phyloP scores from a whole-genome alignment of 352 stramenopile genomes.

The Aphanomyces euteiches region DNA sequence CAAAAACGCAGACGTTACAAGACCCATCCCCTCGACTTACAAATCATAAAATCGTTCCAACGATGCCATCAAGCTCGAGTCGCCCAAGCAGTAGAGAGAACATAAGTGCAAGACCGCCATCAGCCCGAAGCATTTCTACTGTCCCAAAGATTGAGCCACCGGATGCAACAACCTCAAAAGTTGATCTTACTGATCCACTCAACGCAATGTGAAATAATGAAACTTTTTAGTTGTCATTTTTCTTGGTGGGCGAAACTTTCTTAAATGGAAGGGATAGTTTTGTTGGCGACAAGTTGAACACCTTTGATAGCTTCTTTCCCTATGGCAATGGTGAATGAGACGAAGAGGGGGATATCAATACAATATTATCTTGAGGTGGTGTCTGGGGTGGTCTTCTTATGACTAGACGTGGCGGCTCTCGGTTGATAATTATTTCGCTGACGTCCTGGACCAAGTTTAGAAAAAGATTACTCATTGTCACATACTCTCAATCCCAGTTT shows the following conservation, averaged over 20 bases:
- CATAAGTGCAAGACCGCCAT: too few species aligned
- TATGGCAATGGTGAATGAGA: not conserved
- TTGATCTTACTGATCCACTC: too few species aligned
- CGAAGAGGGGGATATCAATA: not conserved
- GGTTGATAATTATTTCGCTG: constrained; percentile 4
- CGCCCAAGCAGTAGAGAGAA: too few species aligned
- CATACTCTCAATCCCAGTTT: constrained; percentile 14
- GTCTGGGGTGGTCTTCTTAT: not conserved
- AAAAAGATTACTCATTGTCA: not conserved
- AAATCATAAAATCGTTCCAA: too few species aligned
- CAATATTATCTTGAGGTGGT: constrained; percentile 2
- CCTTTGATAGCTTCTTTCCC: constrained; percentile 24
- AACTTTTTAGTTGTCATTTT: not conserved
- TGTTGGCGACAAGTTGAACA: constrained; percentile 3
- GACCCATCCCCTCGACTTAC: too few species aligned
- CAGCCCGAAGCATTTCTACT: too few species aligned
- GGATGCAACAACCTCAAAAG: too few species aligned
- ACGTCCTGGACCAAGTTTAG: not conserved
- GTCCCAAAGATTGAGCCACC: too few species aligned
- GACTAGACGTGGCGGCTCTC: constrained; percentile 7
- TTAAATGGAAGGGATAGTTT: not conserved
- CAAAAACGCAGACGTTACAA: too few species aligned
- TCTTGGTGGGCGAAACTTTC: constrained; percentile 9
- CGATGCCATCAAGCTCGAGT: too few species aligned
- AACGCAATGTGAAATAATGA: not conserved